phyloP scores from a whole-genome alignment of 129 eudicot genomes.

The Chrysanthemum lavandulifolium region DNA sequence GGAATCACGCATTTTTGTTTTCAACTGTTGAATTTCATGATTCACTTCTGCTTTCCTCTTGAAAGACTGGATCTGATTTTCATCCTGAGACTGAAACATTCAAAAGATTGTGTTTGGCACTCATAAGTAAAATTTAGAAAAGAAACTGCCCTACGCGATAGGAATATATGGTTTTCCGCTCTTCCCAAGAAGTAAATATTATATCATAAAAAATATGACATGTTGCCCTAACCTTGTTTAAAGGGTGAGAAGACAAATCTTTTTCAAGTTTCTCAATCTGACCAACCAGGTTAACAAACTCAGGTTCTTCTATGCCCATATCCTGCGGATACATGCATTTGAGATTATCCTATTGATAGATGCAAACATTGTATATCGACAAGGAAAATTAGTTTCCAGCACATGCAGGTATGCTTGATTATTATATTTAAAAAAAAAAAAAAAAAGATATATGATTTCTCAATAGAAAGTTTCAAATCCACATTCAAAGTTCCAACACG shows the following conservation, averaged over 20 bases:
- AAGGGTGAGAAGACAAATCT: conserved; percentile 69
- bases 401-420: neutral
- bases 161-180: neutral
- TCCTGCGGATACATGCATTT: conserved; percentile 48
- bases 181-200: neutral
- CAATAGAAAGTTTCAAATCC: neutral
- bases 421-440: neutral
- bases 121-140: neutral
- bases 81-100: conserved; percentile 84
- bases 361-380: no score
- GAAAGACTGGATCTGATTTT: conserved; percentile 68
- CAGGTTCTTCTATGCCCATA: conserved; percentile 88
- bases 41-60: conserved; percentile 93
- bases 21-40: conserved; percentile 97
- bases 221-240: conserved; percentile 62
- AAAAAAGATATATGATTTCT: neutral
- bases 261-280: conserved; percentile 82
- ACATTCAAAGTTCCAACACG: neutral
- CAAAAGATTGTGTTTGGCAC: neutral
- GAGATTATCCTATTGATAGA: no score
- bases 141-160: neutral
- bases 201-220: neutral
- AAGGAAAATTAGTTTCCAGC: no score
- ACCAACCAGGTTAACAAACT: conserved; percentile 72
- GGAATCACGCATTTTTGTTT: conserved; percentile 93